Percentiles rank a stretch among this genome's conserved stretches.
Conservation (phyloP, 805 yeast genomes). For the Lipomyces lipofer region DNA sequence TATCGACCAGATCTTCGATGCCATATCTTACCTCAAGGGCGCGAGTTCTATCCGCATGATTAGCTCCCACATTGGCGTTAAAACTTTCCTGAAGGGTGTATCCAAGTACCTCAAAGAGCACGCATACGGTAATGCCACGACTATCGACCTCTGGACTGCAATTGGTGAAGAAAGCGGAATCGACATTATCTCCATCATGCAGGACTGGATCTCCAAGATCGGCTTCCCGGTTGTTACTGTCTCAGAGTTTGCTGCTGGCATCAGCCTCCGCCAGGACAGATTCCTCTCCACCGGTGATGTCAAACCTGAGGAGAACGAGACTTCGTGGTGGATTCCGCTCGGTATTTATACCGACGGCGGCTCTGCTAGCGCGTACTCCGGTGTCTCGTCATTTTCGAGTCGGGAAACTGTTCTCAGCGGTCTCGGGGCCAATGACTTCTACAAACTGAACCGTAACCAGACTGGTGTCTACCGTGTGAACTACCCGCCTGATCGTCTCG, state of each 20-base stretch:
- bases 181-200: constrained; percentile 72
- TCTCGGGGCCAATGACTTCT: constrained; percentile 43
- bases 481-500: constrained; percentile 68
- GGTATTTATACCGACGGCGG: constrained; percentile 33
- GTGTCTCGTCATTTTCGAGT: constrained; percentile 34
- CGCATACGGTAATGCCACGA: constrained; percentile 73
- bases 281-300: constrained; percentile 77
- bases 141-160: constrained; percentile 76
- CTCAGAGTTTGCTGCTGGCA: constrained; percentile 51
- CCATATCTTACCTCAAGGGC: constrained; percentile 81
- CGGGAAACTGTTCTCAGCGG: constrained; percentile 33
- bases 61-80: constrained; percentile 76
- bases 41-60: constrained; percentile 78
- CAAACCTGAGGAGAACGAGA: constrained; percentile 67
- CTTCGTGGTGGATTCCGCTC: constrained; percentile 51
- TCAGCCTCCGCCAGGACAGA: constrained; percentile 68
- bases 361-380: constrained; percentile 28
- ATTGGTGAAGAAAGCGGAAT: constrained; percentile 68
- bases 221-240: constrained; percentile 77
- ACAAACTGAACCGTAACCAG: constrained; percentile 71
- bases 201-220: constrained; percentile 74
- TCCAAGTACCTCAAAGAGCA: constrained; percentile 73
- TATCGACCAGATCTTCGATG: constrained; percentile 81
- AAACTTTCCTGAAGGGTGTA: constrained; percentile 74
- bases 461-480: constrained; percentile 75